A percentile compares a stretch with the other conserved stretches of the same genome.
Evolutionary conservation across 2,329 filamentous ascomycete species (phyloP).

Genomic region (Alternaria brassicae): DNA sequence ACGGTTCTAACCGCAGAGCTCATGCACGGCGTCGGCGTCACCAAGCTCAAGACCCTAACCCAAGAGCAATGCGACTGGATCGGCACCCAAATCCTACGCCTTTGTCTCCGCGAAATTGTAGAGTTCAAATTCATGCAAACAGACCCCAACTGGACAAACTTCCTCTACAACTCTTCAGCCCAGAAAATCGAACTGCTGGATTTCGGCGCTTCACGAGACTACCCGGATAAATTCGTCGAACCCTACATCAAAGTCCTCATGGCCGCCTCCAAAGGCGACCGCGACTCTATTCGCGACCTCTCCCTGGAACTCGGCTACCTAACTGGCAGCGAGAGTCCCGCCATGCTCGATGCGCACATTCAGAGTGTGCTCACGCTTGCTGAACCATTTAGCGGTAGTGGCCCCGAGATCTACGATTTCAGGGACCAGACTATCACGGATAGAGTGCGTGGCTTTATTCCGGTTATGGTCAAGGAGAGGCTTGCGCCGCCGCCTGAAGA

Average conservation of each 20-base stretch:
- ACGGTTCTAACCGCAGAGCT: slow-evolving; percentile 94
- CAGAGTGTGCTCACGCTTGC: slow-evolving; percentile 86
- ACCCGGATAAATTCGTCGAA: slow-evolving; percentile 77
- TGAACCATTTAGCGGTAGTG: slow-evolving; percentile 79
- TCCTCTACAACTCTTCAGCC: slow-evolving; percentile 79
- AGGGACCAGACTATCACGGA: slow-evolving; percentile 95
- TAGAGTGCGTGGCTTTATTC: slow-evolving; percentile 84
- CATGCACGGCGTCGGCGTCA: slow-evolving; percentile 85
- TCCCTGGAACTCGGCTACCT: slow-evolving; percentile 86
- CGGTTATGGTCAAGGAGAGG: slow-evolving; percentile 89
- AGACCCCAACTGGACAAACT: slow-evolving; percentile 99
- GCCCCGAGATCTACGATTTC: slow-evolving; percentile 90
- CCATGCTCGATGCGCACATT: slow-evolving; percentile 92
- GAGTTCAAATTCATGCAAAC: slow-evolving; percentile 99
- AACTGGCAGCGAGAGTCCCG: slow-evolving; percentile 83
- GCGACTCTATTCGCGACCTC: slow-evolving; percentile 66
- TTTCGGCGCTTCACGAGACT: slow-evolving; percentile 92
- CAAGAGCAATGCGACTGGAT: slow-evolving; percentile 95
- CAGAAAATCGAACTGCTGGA: slow-evolving; percentile 88
- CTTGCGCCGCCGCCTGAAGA: slow-evolving; percentile 93
- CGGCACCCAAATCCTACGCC: slow-evolving; percentile 87
- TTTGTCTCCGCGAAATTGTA: slow-evolving; percentile 90
- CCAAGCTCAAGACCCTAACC: slow-evolving; percentile 75
- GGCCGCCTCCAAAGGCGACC: slow-evolving; percentile 77
- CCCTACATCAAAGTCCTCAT: slow-evolving; percentile 82